These are phyloP conservation scores for Chamaenerion angustifolium DNA, from an alignment of 345 rosid genomes.

Conservation along the genomic window DNA sequence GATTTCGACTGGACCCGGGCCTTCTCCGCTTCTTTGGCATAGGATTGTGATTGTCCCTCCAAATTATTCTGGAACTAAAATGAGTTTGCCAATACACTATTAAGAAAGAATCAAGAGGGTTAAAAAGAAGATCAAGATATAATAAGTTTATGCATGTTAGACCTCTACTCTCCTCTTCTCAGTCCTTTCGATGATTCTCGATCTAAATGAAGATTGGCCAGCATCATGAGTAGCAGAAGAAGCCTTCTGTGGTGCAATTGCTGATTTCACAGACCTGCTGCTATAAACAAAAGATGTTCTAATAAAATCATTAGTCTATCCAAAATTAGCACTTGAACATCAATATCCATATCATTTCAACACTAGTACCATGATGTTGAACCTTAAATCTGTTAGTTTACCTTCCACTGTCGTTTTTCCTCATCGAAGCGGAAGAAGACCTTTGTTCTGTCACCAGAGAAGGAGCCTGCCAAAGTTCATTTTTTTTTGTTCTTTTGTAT, in stretches of 20 bases:
- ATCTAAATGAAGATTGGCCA: slow-evolving; percentile 23
- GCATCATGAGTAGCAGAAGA: slow-evolving; percentile 19
- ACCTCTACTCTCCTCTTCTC: slow-evolving; percentile 36
- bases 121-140: background rate
- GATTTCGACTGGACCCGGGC: slow-evolving; percentile 20
- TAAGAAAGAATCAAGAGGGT: background rate
- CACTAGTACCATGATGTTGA: background rate
- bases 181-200: slow-evolving; percentile 20
- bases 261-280: slow-evolving; percentile 26
- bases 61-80: slow-evolving; percentile 27
- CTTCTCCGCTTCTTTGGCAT: slow-evolving; percentile 19
- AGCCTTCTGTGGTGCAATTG: slow-evolving; percentile 22
- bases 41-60: slow-evolving; percentile 29
- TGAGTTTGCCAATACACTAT: slow-evolving; percentile 1
- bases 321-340: no score
- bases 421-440: slow-evolving; percentile 21
- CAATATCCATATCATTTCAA: background rate
- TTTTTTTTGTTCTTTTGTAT: background rate
- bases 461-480: slow-evolving; percentile 23
- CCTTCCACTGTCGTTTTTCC: slow-evolving; percentile 50
- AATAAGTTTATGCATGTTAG: background rate
- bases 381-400: slow-evolving; percentile 13
- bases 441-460: slow-evolving; percentile 23
- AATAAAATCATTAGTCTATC: background rate
- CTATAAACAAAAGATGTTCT: slow-evolving; percentile 4